Conservation (phyloP, 1,284 basidiomycete genomes). For the Apiotrichum brassicae region DNA sequence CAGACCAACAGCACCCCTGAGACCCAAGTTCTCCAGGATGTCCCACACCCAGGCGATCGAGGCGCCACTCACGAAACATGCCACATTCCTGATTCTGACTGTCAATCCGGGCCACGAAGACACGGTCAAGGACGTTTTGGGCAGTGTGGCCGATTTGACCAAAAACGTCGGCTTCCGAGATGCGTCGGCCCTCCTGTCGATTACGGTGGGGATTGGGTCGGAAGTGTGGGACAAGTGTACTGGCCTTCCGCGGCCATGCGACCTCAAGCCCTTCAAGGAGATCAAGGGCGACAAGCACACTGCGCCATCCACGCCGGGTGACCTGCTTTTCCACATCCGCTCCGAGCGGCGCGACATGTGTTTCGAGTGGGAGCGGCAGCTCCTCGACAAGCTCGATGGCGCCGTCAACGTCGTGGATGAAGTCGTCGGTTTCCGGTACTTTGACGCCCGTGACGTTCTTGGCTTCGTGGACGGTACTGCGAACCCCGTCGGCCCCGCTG, state of each 20-base stretch:
- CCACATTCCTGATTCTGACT: constrained; percentile 24
- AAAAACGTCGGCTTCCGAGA: constrained; percentile 16
- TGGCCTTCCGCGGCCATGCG: constrained; percentile 5
- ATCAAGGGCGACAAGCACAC: constrained; percentile 10
- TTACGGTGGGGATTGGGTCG: constrained; percentile 15
- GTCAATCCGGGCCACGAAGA: constrained; percentile 2
- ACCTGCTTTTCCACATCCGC: constrained; percentile 16
- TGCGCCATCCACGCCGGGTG: constrained; percentile 11
- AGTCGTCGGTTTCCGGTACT: constrained; percentile 16
- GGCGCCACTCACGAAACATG: constrained; percentile 8
- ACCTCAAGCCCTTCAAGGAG: constrained; percentile 13
- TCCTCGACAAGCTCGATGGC: constrained; percentile 9
- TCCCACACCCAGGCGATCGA: constrained; percentile 7
- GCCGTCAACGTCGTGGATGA: constrained; percentile 7
- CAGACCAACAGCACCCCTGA: too few relatives aligned
- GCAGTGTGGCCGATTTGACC: background rate
- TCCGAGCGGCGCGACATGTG: constrained; percentile 13
- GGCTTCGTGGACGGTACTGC: constrained; percentile 20
- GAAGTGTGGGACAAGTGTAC: constrained; percentile 12
- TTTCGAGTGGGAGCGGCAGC: constrained; percentile 15
- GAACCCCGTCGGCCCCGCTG: constrained; percentile 13
- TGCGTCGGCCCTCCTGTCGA: background rate
- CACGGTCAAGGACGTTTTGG: constrained; percentile 2
- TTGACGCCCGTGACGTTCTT: constrained; percentile 18
- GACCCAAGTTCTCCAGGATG: background rate